A percentile compares a stretch with the other conserved stretches of the same genome.
Evolutionary conservation across 257 asterid species (phyloP).

Genomic region (Scutellaria galericulata): DNA sequence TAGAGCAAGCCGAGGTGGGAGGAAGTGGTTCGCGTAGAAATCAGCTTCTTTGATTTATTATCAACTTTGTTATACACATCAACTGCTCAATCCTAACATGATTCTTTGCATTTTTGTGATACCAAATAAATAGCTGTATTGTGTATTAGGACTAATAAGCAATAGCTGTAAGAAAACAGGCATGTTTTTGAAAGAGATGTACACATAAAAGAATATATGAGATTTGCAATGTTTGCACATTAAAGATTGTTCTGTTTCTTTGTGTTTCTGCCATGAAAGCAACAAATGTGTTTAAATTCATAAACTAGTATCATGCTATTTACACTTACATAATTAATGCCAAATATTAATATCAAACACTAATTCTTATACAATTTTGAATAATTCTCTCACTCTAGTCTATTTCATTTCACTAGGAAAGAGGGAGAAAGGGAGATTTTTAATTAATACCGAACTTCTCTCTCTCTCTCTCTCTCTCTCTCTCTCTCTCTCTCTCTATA

Average conservation of each 20-base stretch:
- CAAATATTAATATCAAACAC: no score
- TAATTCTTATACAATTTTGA: no score
- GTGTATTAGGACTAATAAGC: constrained; percentile 29
- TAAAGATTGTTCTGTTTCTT: not conserved
- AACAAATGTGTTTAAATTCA: not conserved
- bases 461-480: no score
- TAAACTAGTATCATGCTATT: no score
- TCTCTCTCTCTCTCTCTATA: no score
- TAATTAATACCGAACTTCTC: no score
- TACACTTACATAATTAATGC: no score
- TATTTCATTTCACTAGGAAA: no score
- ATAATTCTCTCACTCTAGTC: no score
- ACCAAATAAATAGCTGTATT: constrained; percentile 32
- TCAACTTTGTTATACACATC: not conserved
- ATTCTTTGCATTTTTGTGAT: not conserved
- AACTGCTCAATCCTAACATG: not conserved
- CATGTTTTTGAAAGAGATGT: not conserved
- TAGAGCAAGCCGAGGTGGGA: constrained; percentile 57
- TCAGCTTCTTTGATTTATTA: not conserved
- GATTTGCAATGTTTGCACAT: constrained; percentile 11
- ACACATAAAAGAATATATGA: constrained; percentile 7
- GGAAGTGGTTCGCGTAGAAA: constrained; percentile 70
- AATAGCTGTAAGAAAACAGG: constrained; percentile 9
- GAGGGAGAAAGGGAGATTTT: no score
- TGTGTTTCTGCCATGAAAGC: not conserved